phyloP scores from a whole-genome alignment of 2,329 filamentous ascomycete genomes.

The Penicillium sp. region DNA sequence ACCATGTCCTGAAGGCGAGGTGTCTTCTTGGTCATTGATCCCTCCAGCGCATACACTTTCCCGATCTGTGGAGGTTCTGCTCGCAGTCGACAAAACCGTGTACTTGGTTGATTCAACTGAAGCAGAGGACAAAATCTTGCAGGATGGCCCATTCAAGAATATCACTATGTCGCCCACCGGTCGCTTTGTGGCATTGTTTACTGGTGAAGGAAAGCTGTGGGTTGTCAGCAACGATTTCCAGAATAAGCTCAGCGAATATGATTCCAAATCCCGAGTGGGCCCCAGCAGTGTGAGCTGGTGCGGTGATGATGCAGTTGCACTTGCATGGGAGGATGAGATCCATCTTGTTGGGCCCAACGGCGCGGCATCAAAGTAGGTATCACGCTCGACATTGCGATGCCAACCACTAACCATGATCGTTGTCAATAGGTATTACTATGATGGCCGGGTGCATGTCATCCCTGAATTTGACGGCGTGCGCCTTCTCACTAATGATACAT shows the following conservation, averaged over 20 bases:
- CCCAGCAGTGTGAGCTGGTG: constrained; percentile 95
- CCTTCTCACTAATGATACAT: constrained; percentile 88
- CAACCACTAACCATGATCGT: constrained; percentile 19
- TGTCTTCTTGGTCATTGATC: constrained; percentile 87
- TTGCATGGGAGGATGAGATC: constrained; percentile 97
- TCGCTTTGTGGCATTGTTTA: constrained; percentile 84
- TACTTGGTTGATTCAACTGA: constrained; percentile 86
- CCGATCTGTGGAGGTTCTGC: constrained; percentile 85
- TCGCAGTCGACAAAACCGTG: constrained; percentile 82
- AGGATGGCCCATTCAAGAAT: constrained; percentile 90
- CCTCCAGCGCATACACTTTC: constrained; percentile 87
- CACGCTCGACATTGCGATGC: not conserved
- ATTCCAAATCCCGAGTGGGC: constrained; percentile 79
- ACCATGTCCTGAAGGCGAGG: constrained; percentile 71
- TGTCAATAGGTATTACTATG: constrained; percentile 73
- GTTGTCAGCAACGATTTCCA: constrained; percentile 96
- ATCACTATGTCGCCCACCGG: constrained; percentile 90
- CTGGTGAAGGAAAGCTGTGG: constrained; percentile 80
- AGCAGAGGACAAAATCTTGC: constrained; percentile 85
- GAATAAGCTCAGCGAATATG: constrained; percentile 85
- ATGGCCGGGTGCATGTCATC: constrained; percentile 84
- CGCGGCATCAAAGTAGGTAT: constrained; percentile 61
- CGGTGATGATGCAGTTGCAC: constrained; percentile 86
- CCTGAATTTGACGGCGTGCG: constrained; percentile 89
- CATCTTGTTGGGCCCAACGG: constrained; percentile 88